Conservation (phyloP, 1,139 yeast species). For the Diutina mesorugosa region DNA sequence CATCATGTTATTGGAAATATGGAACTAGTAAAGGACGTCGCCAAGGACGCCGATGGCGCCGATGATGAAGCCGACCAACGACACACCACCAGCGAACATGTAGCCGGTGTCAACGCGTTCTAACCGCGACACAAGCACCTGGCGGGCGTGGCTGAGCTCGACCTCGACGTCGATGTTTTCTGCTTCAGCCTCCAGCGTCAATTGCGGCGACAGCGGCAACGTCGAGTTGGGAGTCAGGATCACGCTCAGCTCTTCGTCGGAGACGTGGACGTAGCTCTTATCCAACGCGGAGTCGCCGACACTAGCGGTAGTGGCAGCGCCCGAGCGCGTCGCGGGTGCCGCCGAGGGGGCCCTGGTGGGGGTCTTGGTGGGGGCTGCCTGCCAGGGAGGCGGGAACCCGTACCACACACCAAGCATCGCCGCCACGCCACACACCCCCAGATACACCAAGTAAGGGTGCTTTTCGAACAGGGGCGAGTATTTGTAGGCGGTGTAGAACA, state of each 20-base stretch:
- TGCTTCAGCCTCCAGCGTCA: constrained; percentile 1
- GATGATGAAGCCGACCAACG: constrained; percentile 29
- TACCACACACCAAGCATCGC: constrained; percentile 4
- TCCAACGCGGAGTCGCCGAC: constrained; percentile 16
- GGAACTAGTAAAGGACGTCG: constrained; percentile 18
- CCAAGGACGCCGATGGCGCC: constrained; percentile 38
- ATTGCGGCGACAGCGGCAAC: constrained; percentile 19
- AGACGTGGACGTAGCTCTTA: constrained; percentile 37
- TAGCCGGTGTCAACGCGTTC: constrained; percentile 18
- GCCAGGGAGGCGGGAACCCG: background rate
- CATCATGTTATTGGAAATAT: background rate
- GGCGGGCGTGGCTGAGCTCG: constrained; percentile 25
- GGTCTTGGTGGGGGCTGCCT: background rate
- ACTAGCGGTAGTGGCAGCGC: background rate
- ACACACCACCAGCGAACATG: constrained; percentile 21
- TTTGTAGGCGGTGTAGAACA: constrained; percentile 24
- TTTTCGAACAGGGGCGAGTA: constrained; percentile 29
- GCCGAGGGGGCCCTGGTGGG: background rate
- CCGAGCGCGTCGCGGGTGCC: no score
- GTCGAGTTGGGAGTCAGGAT: constrained; percentile 19
- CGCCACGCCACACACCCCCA: constrained; percentile 37
- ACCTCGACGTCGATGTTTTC: constrained; percentile 27
- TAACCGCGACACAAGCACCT: constrained; percentile 23
- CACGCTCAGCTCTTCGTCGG: constrained; percentile 26
- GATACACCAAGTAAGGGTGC: constrained; percentile 44